Conservation (phyloP, 2,329 filamentous ascomycete genomes). For the Hypomyces rosellus region DNA sequence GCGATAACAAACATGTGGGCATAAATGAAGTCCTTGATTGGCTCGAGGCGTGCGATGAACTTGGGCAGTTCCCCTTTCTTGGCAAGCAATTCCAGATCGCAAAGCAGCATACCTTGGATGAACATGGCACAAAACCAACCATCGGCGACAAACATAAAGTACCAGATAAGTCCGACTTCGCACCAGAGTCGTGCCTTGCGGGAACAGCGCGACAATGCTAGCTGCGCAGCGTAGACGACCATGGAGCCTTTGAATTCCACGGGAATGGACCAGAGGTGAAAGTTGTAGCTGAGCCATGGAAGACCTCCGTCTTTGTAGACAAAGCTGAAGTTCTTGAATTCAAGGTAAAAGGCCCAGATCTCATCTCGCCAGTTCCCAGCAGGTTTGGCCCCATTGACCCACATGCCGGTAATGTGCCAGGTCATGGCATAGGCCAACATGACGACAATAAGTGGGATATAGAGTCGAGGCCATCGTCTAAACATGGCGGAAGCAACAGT, state of each 20-base stretch:
- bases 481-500: constrained; percentile 42
- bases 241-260: constrained; percentile 60
- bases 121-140: constrained; percentile 58
- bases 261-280: constrained; percentile 58
- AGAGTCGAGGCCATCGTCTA: constrained; percentile 44
- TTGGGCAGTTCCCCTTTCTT: constrained; percentile 43
- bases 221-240: constrained; percentile 50
- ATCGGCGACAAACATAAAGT: constrained; percentile 63
- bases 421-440: constrained; percentile 44
- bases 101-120: constrained; percentile 53
- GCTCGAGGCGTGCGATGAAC: constrained; percentile 39
- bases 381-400: constrained; percentile 31
- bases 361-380: constrained; percentile 41
- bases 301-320: constrained; percentile 52
- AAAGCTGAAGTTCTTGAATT: constrained; percentile 65
- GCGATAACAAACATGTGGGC: constrained; percentile 46
- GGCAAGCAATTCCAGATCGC: constrained; percentile 54
- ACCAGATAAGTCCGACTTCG: constrained; percentile 48
- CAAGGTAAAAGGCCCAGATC: constrained; percentile 42
- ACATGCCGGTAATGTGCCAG: constrained; percentile 48
- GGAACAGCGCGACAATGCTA: constrained; percentile 52
- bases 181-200: constrained; percentile 49
- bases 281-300: constrained; percentile 47
- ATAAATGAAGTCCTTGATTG: constrained; percentile 45
- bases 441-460: constrained; percentile 46